phyloP scores from a whole-genome alignment of 1,284 basidiomycete species.

The Papiliotrema fonsecae region DNA sequence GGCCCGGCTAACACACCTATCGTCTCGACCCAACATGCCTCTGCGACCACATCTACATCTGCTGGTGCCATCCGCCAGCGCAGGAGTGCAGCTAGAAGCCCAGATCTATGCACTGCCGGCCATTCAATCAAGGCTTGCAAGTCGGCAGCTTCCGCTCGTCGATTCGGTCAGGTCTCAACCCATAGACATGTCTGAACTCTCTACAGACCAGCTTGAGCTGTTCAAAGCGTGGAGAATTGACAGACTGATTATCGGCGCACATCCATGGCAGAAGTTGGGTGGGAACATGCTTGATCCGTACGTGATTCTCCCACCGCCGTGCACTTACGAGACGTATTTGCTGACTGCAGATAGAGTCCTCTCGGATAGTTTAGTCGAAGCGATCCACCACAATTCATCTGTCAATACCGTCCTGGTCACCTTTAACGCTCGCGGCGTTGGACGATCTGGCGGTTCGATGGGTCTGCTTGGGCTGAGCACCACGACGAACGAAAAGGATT shows the following conservation, averaged over 20 bases:
- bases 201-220: neutral
- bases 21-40: constrained; percentile 10
- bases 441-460: constrained; percentile 23
- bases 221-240: constrained; percentile 9
- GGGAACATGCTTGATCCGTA: constrained; percentile 43
- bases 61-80: constrained; percentile 25
- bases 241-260: constrained; percentile 32
- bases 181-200: constrained; percentile 8
- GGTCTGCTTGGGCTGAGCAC: constrained; percentile 23
- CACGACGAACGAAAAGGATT: constrained; percentile 26
- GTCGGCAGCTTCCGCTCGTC: constrained; percentile 4
- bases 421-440: constrained; percentile 39
- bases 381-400: neutral
- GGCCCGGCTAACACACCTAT: neutral
- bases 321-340: neutral
- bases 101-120: constrained; percentile 32
- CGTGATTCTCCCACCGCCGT: constrained; percentile 7
- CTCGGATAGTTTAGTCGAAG: constrained; percentile 13
- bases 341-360: constrained; percentile 18
- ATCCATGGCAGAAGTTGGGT: constrained; percentile 40
- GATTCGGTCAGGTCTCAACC: neutral
- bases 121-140: neutral
- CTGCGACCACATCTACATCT: constrained; percentile 31
- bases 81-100: constrained; percentile 25
- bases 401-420: constrained; percentile 24